These are phyloP conservation scores for Saxophila tyrrhenica DNA, from an alignment of 495 filamentous ascomycete species.

Conservation along the genomic window DNA sequence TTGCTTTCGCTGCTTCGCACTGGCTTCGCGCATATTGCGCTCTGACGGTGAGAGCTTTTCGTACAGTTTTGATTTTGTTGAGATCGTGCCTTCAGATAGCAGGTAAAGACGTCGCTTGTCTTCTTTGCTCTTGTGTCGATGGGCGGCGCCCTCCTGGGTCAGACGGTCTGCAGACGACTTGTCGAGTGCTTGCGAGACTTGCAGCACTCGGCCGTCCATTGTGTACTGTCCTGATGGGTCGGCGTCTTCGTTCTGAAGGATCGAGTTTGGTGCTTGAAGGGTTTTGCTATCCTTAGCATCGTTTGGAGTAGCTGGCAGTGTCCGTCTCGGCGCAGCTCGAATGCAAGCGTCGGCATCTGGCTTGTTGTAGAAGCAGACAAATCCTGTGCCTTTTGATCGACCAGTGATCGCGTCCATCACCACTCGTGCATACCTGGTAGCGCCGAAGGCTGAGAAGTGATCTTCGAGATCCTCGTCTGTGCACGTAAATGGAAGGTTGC, in stretches of 20 bases:
- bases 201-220: constrained; percentile 74
- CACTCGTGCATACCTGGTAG: constrained; percentile 73
- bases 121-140: constrained; percentile 57
- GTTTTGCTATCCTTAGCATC: constrained; percentile 15
- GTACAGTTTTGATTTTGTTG: constrained; percentile 59
- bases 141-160: constrained; percentile 51
- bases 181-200: constrained; percentile 72
- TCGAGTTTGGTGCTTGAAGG: constrained; percentile 33
- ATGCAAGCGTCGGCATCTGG: constrained; percentile 65
- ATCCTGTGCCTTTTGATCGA: constrained; percentile 80
- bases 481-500: constrained; percentile 82
- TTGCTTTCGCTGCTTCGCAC: constrained; percentile 74
- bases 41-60: constrained; percentile 66
- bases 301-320: constrained; percentile 11
- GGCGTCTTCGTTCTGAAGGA: constrained; percentile 68
- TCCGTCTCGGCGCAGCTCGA: constrained; percentile 50
- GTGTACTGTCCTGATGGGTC: constrained; percentile 78
- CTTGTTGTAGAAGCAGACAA: constrained; percentile 78
- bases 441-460: constrained; percentile 76
- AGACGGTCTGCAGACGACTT: constrained; percentile 65
- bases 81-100: constrained; percentile 72
- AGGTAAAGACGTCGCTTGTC: constrained; percentile 92
- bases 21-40: constrained; percentile 76
- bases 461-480: constrained; percentile 67
- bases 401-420: constrained; percentile 77